Evolutionary conservation across 1,139 yeast species (phyloP).

Genomic region (Nakaseomyces sp.): DNA sequence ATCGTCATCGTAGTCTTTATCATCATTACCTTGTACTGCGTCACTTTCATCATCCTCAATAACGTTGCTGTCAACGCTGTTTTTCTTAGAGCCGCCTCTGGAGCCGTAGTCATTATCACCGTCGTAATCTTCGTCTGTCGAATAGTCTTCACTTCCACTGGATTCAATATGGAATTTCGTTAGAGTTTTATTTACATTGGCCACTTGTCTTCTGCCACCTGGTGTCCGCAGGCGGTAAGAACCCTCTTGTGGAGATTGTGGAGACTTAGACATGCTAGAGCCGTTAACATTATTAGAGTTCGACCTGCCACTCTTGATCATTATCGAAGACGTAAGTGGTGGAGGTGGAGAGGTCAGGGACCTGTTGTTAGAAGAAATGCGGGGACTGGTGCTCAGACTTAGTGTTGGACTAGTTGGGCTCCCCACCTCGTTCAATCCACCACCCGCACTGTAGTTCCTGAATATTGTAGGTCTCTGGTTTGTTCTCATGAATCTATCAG

Average conservation of each 20-base stretch:
- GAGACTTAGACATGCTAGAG: not conserved
- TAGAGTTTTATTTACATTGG: constrained; percentile 1
- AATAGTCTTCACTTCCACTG: constrained; percentile 23
- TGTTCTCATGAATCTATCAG: constrained; percentile 6
- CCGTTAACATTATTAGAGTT: constrained; percentile 1
- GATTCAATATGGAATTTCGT: constrained; percentile 20
- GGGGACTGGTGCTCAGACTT: constrained; percentile 2
- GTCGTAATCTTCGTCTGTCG: constrained; percentile 20
- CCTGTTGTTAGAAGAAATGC: not conserved
- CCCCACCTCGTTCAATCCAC: constrained; percentile 1
- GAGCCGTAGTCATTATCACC: constrained; percentile 7
- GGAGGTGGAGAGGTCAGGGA: constrained; percentile 2
- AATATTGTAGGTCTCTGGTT: constrained; percentile 4
- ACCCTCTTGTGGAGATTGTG: not conserved
- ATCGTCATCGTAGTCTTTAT: not conserved
- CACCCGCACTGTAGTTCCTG: constrained; percentile 5
- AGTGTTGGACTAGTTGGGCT: constrained; percentile 2
- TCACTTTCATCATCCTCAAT: constrained; percentile 7
- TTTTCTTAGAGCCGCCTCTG: not conserved
- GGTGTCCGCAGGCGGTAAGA: not conserved
- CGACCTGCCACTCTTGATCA: constrained; percentile 4
- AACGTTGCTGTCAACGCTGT: constrained; percentile 3
- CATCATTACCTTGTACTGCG: not conserved
- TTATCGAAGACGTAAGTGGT: constrained; percentile 1
- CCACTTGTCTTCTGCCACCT: constrained; percentile 1